Percentiles rank a stretch among this genome's conserved stretches.
These are phyloP conservation scores for Exophiala dermatitidis DNA, from an alignment of 2,329 filamentous ascomycete genomes.

Conservation along the genomic window DNA sequence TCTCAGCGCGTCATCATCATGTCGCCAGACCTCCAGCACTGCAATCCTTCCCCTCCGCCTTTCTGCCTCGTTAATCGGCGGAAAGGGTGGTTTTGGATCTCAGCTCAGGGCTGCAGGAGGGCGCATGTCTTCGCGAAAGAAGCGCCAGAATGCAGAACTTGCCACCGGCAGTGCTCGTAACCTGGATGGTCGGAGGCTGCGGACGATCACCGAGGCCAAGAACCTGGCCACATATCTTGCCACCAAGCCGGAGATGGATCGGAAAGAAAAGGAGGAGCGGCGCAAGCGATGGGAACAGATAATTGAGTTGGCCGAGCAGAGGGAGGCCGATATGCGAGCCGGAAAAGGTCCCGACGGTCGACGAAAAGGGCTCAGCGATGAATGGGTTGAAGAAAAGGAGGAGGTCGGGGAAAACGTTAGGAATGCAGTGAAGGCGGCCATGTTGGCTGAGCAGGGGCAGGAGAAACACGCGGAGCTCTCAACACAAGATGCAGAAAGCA, in stretches of 20 bases:
- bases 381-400: slow-evolving; percentile 94
- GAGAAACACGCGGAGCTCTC: slow-evolving; percentile 32
- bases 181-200: slow-evolving; percentile 77
- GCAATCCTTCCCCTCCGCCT: slow-evolving; percentile 77
- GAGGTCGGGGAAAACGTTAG: slow-evolving; percentile 77
- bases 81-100: slow-evolving; percentile 96
- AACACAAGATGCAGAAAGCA: slow-evolving; percentile 37
- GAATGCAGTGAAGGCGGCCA: slow-evolving; percentile 65
- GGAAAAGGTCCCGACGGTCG: slow-evolving; percentile 47
- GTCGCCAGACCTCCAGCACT: slow-evolving; percentile 41
- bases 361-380: slow-evolving; percentile 62
- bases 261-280: slow-evolving; percentile 81
- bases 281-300: slow-evolving; percentile 81
- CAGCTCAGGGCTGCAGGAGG: slow-evolving; percentile 94
- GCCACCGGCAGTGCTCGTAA: slow-evolving; percentile 72
- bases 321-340: slow-evolving; percentile 72
- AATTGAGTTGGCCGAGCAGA: slow-evolving; percentile 73
- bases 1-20: slow-evolving; percentile 6
- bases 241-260: slow-evolving; percentile 95
- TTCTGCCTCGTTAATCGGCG: slow-evolving; percentile 71
- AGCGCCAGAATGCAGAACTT: slow-evolving; percentile 59
- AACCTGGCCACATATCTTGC: slow-evolving; percentile 89
- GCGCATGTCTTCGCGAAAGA: slow-evolving; percentile 93
- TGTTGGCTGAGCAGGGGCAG: slow-evolving; percentile 52
- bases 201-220: slow-evolving; percentile 93